A percentile compares a stretch with the other conserved stretches of the same genome.
Evolutionary conservation across 2,329 filamentous ascomycete species (phyloP).

Genomic region (Colletotrichum paranaense): DNA sequence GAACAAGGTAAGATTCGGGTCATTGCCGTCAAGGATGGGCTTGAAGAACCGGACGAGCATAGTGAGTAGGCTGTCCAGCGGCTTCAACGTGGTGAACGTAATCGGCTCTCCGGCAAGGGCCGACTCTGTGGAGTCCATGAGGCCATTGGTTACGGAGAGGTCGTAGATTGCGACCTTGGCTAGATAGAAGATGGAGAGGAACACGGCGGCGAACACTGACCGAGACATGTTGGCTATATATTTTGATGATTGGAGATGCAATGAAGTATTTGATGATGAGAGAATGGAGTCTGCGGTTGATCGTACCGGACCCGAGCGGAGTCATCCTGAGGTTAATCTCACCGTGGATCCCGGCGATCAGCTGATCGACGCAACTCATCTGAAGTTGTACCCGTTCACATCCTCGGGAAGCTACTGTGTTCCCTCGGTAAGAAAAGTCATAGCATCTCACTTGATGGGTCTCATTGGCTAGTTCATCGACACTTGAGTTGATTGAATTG

Average conservation of each 20-base stretch:
- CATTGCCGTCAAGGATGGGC: constrained; percentile 32
- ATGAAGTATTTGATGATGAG: not conserved
- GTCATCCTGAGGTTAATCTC: not conserved
- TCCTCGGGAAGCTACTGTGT: not conserved
- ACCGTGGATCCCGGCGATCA: not conserved
- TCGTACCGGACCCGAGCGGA: not conserved
- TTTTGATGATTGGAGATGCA: not conserved
- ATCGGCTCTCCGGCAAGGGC: constrained; percentile 5
- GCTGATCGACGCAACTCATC: not conserved
- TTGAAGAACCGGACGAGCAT: constrained; percentile 37
- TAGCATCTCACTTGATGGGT: not conserved
- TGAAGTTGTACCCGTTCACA: not conserved
- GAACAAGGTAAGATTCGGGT: constrained; percentile 35
- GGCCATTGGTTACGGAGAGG: constrained; percentile 19
- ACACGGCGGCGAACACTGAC: not conserved
- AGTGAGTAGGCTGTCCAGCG: constrained; percentile 36
- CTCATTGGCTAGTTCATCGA: not conserved
- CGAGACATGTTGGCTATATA: constrained; percentile 5
- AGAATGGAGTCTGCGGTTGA: not conserved
- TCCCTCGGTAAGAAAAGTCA: not conserved
- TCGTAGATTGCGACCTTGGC: constrained; percentile 27
- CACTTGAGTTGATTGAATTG: not conserved
- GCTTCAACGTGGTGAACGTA: constrained; percentile 36
- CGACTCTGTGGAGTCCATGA: not conserved
- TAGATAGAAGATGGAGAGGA: constrained; percentile 17